phyloP scores from a whole-genome alignment of 306 rosid species.

The Astragalus membranaceus region DNA sequence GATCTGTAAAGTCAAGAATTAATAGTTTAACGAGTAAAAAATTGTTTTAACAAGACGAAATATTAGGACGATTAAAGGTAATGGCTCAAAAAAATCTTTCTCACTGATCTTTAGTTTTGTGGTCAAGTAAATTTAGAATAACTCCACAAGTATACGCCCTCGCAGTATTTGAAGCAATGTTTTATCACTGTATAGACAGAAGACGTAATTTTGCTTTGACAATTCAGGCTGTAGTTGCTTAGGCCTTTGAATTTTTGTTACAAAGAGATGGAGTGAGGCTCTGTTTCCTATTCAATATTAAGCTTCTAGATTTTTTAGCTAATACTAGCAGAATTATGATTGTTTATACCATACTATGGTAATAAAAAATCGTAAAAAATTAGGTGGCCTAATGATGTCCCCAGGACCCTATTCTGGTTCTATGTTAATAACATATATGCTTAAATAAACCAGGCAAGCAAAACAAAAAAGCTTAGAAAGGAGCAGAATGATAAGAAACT shows the following conservation, averaged over 20 bases:
- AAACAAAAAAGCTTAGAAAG: background rate
- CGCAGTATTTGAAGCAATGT: background rate
- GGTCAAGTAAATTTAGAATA: slow-evolving; percentile 1
- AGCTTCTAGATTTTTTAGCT: background rate
- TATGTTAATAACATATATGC: background rate
- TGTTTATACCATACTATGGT: background rate
- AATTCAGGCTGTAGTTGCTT: background rate
- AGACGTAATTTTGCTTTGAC: background rate
- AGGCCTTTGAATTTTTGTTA: background rate
- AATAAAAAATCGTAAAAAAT: background rate
- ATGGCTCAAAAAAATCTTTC: background rate
- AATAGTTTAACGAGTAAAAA: background rate
- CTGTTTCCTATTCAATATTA: background rate
- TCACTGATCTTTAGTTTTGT: background rate
- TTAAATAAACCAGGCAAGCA: background rate
- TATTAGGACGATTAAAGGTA: background rate
- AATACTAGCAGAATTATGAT: background rate
- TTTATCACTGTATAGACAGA: background rate
- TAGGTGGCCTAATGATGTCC: background rate
- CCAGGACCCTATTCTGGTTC: background rate
- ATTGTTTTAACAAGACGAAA: background rate
- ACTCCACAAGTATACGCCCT: background rate
- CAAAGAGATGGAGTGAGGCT: background rate
- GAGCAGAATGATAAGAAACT: background rate
- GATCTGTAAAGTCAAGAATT: background rate